Evolutionary conservation across 1,284 basidiomycete species (phyloP).

Genomic region (Porogramme epimiltina): DNA sequence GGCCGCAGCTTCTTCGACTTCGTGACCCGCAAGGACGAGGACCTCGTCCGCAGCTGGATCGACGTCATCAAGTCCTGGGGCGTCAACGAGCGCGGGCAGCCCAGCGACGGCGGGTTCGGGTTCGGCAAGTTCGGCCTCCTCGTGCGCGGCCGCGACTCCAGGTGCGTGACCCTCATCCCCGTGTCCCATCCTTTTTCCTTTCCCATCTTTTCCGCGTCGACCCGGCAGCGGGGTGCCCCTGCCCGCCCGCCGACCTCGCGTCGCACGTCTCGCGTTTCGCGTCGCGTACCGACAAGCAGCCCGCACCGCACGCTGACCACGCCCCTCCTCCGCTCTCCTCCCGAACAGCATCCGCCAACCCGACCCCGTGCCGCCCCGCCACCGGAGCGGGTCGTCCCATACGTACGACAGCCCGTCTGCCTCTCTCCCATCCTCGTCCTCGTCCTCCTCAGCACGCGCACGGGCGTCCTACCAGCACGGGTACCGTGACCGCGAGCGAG

Average conservation of each 20-base stretch:
- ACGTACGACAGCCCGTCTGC: too few species aligned
- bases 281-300: too few species aligned
- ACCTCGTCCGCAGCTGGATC: slow-evolving; percentile 67
- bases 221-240: not conserved
- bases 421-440: not conserved
- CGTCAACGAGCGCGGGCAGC: slow-evolving; percentile 76
- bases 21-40: slow-evolving; percentile 61
- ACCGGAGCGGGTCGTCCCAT: slow-evolving; percentile 21
- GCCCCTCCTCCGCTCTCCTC: not conserved
- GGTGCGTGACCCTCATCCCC: slow-evolving; percentile 35
- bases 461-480: not conserved
- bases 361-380: slow-evolving; percentile 24
- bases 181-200: too few species aligned
- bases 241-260: slow-evolving; percentile 5
- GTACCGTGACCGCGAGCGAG: slow-evolving; percentile 12
- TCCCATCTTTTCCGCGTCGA: not conserved
- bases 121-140: slow-evolving; percentile 67
- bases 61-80: slow-evolving; percentile 77
- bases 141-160: slow-evolving; percentile 59
- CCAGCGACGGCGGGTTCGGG: slow-evolving; percentile 79
- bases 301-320: not conserved
- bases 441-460: slow-evolving; percentile 4
- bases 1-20: slow-evolving; percentile 76
- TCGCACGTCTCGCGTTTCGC: too few species aligned
- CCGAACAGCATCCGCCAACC: slow-evolving; percentile 26